Percentiles rank a stretch among this genome's conserved stretches.
phyloP scores from a whole-genome alignment of 768 basidiomycete species.

The Kwoniella dendrophila region DNA sequence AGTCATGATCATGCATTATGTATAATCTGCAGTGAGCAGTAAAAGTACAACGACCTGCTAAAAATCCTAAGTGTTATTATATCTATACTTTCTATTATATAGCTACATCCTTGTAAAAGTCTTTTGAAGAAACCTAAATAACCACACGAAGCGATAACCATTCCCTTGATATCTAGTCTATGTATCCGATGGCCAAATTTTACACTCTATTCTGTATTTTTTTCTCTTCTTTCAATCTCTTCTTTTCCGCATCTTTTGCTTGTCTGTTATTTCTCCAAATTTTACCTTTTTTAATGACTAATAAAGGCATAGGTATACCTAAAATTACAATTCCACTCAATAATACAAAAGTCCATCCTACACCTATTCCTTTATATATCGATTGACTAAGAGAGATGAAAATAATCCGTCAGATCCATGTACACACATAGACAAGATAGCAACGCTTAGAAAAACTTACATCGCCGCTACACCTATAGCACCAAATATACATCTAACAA shows the following conservation, averaged over 20 bases:
- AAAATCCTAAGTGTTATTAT: too few relatives aligned
- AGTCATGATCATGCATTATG: too few relatives aligned
- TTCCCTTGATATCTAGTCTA: background rate
- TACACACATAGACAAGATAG: background rate
- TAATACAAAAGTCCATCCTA: conserved; percentile 53
- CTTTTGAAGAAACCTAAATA: too few relatives aligned
- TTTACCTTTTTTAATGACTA: conserved; percentile 34
- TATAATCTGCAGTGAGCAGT: too few relatives aligned
- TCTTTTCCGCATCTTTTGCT: conserved; percentile 15
- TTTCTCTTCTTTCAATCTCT: conserved; percentile 13
- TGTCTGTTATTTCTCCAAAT: conserved; percentile 33
- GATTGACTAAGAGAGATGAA: conserved; percentile 20
- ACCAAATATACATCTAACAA: conserved; percentile 51
- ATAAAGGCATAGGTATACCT: conserved; percentile 37
- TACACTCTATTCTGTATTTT: background rate
- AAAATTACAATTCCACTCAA: conserved; percentile 41
- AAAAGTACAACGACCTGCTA: too few relatives aligned
- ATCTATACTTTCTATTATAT: too few relatives aligned
- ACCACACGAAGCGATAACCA: too few relatives aligned
- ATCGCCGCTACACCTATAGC: conserved; percentile 48
- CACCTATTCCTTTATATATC: conserved; percentile 38
- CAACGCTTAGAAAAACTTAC: conserved; percentile 4
- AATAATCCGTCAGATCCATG: background rate
- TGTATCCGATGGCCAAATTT: background rate
- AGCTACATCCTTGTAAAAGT: too few relatives aligned